Base-by-base conservation (phyloP, 257 asterid species). In the Buddleja alternifolia region DNA sequence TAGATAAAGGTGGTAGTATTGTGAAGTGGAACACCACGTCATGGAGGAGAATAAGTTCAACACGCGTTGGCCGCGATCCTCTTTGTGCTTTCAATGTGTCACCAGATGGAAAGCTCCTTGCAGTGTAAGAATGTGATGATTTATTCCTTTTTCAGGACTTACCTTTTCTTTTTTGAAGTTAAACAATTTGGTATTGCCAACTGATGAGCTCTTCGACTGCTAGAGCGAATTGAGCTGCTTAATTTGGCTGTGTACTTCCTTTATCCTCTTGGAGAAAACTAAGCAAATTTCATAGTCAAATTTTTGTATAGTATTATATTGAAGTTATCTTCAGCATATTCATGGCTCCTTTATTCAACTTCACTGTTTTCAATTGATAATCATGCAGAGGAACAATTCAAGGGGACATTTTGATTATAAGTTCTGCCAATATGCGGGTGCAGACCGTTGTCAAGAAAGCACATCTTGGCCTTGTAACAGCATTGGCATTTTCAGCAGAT, bases 11-110 rank as follows among this genome's bases (percentile, higher is more conserved):
- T 59, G 79, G 89, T 46, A 67, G 80, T 67, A 85, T 94, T 59
- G 75, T 86, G 64, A 84, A 84, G 81, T 94, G 90, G 90, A 78
- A 80, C 74, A 82, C 90, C 57, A 67, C 82, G 55, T 51, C 96
- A 17, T 86, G 99, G 97, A 56, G 14, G 46, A 91, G 85, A 84
- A 84, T 86, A 56, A 81, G 81, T 60, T 90, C 99, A 66, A 77
- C 85, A 25, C 81, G 37, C 21, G 80, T 87, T 63, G 79, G 71
- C 36, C 77, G 87, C 34, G 96, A 89, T 61, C 83, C 96, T 64
- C 55, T 93, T 78, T 90, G 79, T 82, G 89, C 99, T n/a, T 89
- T 91, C 69, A 88, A 82, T 73, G 86, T 87, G 71, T 94, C 99
- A 60, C 76, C 88, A 66, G 87, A 94, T 78, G 97, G 97, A 64